These are phyloP conservation scores for Aspergillus vadensis DNA, from an alignment of 2,329 filamentous ascomycete genomes.

Conservation along the genomic window DNA sequence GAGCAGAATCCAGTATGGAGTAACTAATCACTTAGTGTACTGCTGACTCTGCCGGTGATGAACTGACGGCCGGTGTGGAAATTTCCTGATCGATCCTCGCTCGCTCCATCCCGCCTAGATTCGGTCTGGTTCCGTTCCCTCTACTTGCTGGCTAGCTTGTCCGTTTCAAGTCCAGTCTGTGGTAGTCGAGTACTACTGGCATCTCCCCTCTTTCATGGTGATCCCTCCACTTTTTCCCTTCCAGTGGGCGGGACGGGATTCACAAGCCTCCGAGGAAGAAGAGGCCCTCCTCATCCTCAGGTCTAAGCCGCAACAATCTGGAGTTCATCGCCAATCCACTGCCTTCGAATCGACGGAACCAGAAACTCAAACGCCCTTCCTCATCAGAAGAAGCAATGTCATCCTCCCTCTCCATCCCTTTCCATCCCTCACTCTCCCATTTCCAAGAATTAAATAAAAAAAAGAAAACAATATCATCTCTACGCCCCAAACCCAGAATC, in stretches of 20 bases:
- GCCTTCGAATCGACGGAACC: background rate
- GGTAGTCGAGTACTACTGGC: background rate
- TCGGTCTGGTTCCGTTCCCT: too few species aligned
- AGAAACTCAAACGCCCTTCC: background rate
- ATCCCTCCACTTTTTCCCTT: background rate
- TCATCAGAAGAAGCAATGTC: background rate
- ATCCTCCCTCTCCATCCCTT: background rate
- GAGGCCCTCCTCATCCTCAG: background rate
- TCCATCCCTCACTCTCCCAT: background rate
- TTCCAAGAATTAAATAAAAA: background rate
- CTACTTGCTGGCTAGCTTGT: too few species aligned
- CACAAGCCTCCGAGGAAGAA: background rate
- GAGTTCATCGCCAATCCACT: background rate
- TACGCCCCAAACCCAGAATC: background rate
- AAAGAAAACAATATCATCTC: too few species aligned
- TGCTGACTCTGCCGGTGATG: conserved; percentile 1
- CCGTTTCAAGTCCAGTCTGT: too few species aligned
- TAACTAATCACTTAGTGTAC: background rate
- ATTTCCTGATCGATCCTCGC: too few species aligned
- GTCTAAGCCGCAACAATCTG: conserved; percentile 11
- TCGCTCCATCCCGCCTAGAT: too few species aligned
- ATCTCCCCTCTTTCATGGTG: background rate
- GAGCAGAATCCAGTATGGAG: too few species aligned
- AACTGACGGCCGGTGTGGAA: background rate
- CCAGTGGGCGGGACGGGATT: conserved; percentile 14